These are phyloP conservation scores for Calonectria fujianensis DNA, from an alignment of 2,329 filamentous ascomycete species.

Conservation along the genomic window DNA sequence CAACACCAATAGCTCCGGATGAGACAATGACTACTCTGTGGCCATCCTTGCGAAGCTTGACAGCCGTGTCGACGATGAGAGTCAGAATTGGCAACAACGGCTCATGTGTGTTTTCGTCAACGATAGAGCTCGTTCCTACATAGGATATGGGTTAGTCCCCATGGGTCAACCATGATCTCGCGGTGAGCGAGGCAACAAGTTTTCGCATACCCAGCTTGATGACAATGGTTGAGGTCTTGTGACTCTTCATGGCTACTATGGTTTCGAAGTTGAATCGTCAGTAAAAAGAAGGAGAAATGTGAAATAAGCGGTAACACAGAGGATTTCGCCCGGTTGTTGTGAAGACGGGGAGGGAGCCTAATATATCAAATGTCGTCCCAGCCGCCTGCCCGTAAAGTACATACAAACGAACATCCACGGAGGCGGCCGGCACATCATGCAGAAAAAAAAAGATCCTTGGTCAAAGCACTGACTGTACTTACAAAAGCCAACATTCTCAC, in stretches of 20 bases:
- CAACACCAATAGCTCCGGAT: slow-evolving; percentile 96
- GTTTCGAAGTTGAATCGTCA: slow-evolving; percentile 66
- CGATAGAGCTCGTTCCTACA: slow-evolving; percentile 97
- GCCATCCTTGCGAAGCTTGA: slow-evolving; percentile 90
- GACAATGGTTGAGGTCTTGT: slow-evolving; percentile 76
- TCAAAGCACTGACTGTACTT: slow-evolving; percentile 45
- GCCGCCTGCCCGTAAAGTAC: slow-evolving; percentile 12
- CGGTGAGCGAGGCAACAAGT: slow-evolving; percentile 27
- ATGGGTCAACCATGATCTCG: slow-evolving; percentile 44
- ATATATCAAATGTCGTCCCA: not conserved
- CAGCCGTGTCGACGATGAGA: slow-evolving; percentile 94
- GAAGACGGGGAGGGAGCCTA: not conserved
- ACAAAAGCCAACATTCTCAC: slow-evolving; percentile 53
- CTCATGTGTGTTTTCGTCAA: slow-evolving; percentile 96
- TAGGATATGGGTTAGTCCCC: slow-evolving; percentile 45
- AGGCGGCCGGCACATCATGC: slow-evolving; percentile 30
- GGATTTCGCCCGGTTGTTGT: not conserved
- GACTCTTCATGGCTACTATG: slow-evolving; percentile 76
- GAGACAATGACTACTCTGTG: slow-evolving; percentile 97
- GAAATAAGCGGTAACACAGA: not conserved
- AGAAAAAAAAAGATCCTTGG: slow-evolving; percentile 31
- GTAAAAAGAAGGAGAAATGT: slow-evolving; percentile 60
- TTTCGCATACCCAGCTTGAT: slow-evolving; percentile 86
- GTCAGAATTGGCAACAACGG: slow-evolving; percentile 93
- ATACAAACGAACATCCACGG: slow-evolving; percentile 29